Evolutionary conservation across 768 basidiomycete species (phyloP), one percentile per base, ranked within the genome.

Genomic region (Phylloporus scabripes): DNA sequence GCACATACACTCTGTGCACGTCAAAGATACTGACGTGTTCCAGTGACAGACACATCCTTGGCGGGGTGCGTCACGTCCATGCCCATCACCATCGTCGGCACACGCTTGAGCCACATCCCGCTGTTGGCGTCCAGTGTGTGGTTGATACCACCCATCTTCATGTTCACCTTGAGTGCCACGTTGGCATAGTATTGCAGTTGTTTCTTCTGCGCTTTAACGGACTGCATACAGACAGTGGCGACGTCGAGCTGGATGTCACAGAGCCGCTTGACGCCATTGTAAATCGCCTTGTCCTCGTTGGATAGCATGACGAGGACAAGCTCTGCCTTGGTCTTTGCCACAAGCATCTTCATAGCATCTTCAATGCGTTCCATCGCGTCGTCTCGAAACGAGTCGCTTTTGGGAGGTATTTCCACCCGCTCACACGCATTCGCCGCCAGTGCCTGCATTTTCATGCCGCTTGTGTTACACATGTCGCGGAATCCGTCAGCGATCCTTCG

Each of bases 21-120:
- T 36, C 10, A 29, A 38, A 32, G 18, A 32, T 26, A 15, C 67
- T 54, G 31, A 61, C 65, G 75, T 3, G 76, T 72, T 29, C 77
- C 76, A 34, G 62, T 68, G 50, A 77, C 72, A 47, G 83, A 83
- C 1, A 79, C 76, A 5, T 79, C 81, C 7, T 80, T 82, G 6
- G 87, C 42, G 2, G 60, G 86, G 66, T 92, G 89, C 0, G 86
- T 90, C 24, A 87, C 85, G 28, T 79, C 79, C 70, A 78, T 74
- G 21, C 79, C 79, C 18, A 80, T 74, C 39, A 81, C 53, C 74
- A 80, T 81, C 10, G 79, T 81, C 23, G 74, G 59, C 40, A 62
- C 65, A 29, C 61, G 49, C 51, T 57, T 61, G 18, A 80, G 67
- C 74, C 73, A 78, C 14, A 17, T 43, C 28, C 70, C 66, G 49